Conservation (phyloP, 2,329 filamentous ascomycete genomes). For the Erysiphe pulchra region DNA sequence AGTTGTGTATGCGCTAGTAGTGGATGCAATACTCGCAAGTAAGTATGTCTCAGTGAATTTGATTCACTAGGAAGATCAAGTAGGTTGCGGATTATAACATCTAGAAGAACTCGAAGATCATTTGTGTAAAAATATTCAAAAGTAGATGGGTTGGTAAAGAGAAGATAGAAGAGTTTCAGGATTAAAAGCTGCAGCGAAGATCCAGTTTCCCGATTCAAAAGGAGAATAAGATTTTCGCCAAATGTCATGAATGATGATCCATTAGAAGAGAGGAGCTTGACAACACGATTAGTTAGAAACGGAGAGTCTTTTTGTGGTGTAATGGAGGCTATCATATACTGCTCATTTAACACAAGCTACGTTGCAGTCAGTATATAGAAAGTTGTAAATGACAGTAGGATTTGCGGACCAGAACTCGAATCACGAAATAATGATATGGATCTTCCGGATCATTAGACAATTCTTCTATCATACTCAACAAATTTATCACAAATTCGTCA, state of each 20-base stretch:
- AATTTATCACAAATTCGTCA: conserved; percentile 59
- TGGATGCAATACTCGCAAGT: conserved; percentile 76
- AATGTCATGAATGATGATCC: conserved; percentile 75
- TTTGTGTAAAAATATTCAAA: conserved; percentile 99
- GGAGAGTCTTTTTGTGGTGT: conserved; percentile 15
- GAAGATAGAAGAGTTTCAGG: conserved; percentile 76
- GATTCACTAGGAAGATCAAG: conserved; percentile 78
- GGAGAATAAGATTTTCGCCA: conserved; percentile 86
- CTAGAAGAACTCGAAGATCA: conserved; percentile 75
- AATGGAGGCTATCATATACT: conserved; percentile 70
- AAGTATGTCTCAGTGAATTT: conserved; percentile 61
- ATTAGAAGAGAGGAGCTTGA: conserved; percentile 67
- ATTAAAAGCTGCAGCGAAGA: conserved; percentile 90
- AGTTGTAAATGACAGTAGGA: not conserved
- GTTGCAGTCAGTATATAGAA: conserved; percentile 4
- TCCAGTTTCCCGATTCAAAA: conserved; percentile 85
- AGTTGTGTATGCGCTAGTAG: conserved; percentile 81
- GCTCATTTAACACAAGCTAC: conserved; percentile 85
- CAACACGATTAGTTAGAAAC: conserved; percentile 67
- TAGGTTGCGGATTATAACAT: conserved; percentile 92
- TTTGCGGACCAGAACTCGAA: conserved; percentile 56
- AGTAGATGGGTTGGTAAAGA: conserved; percentile 78
- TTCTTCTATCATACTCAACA: conserved; percentile 72
- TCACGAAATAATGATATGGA: conserved; percentile 87
- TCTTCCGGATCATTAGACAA: conserved; percentile 70